Percentiles rank a stretch among this genome's conserved stretches.
Conservation (phyloP, 169 alveolate genomes). For the Eimeria maxima region DNA sequence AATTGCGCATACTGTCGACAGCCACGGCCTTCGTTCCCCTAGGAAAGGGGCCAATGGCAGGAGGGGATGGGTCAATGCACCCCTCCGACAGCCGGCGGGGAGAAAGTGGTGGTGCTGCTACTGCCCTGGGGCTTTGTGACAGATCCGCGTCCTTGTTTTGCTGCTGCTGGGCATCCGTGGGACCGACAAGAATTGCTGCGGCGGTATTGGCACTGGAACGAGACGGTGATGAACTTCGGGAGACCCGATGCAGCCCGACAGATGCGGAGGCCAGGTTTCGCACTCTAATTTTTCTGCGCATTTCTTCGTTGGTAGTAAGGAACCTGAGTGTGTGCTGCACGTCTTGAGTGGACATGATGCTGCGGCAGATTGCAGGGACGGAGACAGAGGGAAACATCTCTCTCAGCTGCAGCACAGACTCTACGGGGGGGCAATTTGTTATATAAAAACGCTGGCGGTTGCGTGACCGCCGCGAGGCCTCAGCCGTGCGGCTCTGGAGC, state of each 20-base stretch:
- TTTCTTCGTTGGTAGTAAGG: slow-evolving; percentile 37
- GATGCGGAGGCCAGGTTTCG: not conserved
- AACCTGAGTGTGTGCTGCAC: slow-evolving; percentile 13
- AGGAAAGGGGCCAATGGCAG: slow-evolving; percentile 80
- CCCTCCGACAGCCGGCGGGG: slow-evolving; percentile 33
- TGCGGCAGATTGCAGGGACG: slow-evolving; percentile 61
- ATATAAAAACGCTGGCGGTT: slow-evolving; percentile 74
- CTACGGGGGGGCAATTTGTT: slow-evolving; percentile 78
- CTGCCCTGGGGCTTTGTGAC: not conserved
- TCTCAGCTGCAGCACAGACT: slow-evolving; percentile 35
- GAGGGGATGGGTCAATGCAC: slow-evolving; percentile 55
- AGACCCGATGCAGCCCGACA: not conserved
- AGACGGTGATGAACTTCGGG: not conserved
- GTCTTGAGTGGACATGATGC: slow-evolving; percentile 69
- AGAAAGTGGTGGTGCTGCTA: slow-evolving; percentile 27
- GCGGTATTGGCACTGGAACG: not conserved
- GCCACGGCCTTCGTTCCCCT: slow-evolving; percentile 78
- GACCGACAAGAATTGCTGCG: not conserved
- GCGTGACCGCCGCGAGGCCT: slow-evolving; percentile 80
- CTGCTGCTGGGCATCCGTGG: not conserved
- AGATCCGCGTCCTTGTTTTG: not conserved
- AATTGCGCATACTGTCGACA: slow-evolving; percentile 78
- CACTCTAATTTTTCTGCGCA: slow-evolving; percentile 32
- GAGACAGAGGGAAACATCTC: slow-evolving; percentile 71
- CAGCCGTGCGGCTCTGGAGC: slow-evolving; percentile 80